Evolutionary conservation across 169 alveolate genomes (phyloP).

Genomic region (Plasmodium gaboni): DNA sequence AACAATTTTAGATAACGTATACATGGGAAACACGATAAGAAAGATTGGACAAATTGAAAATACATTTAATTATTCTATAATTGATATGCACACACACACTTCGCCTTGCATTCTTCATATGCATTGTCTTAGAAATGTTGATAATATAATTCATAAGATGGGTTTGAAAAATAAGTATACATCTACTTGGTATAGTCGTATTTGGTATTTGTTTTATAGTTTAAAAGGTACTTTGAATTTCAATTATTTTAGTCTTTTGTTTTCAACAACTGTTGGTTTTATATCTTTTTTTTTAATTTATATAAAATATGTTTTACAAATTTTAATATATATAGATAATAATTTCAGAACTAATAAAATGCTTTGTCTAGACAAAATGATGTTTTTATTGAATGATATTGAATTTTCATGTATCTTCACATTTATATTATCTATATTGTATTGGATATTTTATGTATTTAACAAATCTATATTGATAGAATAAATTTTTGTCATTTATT

Average conservation of each 20-base stretch:
- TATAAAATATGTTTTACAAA: slow-evolving; percentile 30
- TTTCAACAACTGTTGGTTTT: slow-evolving; percentile 49
- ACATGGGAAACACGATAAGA: slow-evolving; percentile 23
- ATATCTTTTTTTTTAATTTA: slow-evolving; percentile 33
- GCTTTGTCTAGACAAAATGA: not conserved
- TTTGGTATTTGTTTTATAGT: slow-evolving; percentile 70
- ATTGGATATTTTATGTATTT: slow-evolving; percentile 51
- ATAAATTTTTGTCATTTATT: not conserved
- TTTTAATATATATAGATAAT: slow-evolving; percentile 26
- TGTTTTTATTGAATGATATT: slow-evolving; percentile 40
- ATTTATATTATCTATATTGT: slow-evolving; percentile 30
- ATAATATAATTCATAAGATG: slow-evolving; percentile 24
- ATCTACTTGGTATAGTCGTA: slow-evolving; percentile 58
- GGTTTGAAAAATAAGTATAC: slow-evolving; percentile 62
- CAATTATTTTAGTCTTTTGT: slow-evolving; percentile 60
- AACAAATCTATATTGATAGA: slow-evolving; percentile 36
- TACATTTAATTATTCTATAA: slow-evolving; percentile 56
- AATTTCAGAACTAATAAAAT: slow-evolving; percentile 8
- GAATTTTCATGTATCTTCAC: slow-evolving; percentile 39
- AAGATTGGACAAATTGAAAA: slow-evolving; percentile 70
- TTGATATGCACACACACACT: slow-evolving; percentile 56
- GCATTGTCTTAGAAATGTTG: slow-evolving; percentile 65
- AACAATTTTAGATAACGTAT: slow-evolving; percentile 47
- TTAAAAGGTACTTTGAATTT: slow-evolving; percentile 68
- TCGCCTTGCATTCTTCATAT: slow-evolving; percentile 72